Base-by-base conservation (phyloP, 208 protist genomes). In the Naegleria fowleri region DNA sequence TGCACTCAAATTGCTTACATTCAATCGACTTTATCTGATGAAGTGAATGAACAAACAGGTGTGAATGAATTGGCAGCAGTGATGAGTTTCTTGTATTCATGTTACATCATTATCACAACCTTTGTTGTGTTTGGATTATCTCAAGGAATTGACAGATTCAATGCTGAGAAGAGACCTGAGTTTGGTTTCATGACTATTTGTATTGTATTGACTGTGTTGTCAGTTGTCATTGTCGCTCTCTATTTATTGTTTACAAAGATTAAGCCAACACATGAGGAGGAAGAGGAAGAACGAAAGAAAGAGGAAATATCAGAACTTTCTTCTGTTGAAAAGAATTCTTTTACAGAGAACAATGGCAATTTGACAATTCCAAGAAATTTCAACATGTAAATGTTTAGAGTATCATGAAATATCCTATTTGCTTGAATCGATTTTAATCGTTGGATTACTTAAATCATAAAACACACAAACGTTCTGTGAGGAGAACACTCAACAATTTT, bases 161-260 rank as follows among this genome's bases (percentile, higher is more conserved):
- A 29, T 11, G 67, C 19, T 36, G n/a, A n/a, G 0, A n/a, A n/a
- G n/a, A 19, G 29, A 36, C 16, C 67, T 15, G 16, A 29, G 1
- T 79, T 79, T 36, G 67, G 67, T 79, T 79, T 79, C 29, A 79
- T 79, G 67, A 79, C 67, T 1, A 79, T 79, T 79, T 79, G 67
- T 36, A 79, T 79, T 79, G 7, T 79, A 36, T 5, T 79, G 2
- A 36, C 29, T 36, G 67, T 79, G 9, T 36, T 29, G 9, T 79
- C 67, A 11, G 0, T 79, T 29, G 1, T n/a, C n/a, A 79, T 79
- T 33, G 0, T 0, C 9, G n/a, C n/a, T 33, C 19, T 79, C 5
- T 79, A 79, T 79, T 79, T 79, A 33, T 0, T 33, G 19, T 25
- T 79, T 25, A 25, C 67, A 0, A 79, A 79, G 9, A 36, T 79